Percentiles rank a stretch among this genome's conserved stretches.
These are phyloP conservation scores for Gnomoniopsis smithogilvyi DNA, from an alignment of 2,329 filamentous ascomycete genomes.

Conservation along the genomic window DNA sequence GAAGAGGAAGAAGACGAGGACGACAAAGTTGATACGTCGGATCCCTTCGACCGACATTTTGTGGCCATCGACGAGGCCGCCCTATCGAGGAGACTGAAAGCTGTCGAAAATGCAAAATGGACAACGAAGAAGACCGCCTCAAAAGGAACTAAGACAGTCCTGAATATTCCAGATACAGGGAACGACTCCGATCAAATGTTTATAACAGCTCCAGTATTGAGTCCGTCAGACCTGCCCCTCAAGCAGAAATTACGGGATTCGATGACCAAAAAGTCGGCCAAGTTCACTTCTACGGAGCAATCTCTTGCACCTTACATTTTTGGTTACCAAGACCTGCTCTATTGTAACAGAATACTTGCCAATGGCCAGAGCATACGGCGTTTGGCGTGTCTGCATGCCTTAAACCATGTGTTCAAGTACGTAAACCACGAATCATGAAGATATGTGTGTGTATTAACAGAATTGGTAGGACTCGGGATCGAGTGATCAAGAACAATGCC, in stretches of 20 bases:
- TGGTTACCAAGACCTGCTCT: conserved; percentile 77
- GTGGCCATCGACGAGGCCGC: conserved; percentile 61
- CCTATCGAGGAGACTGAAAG: conserved; percentile 51
- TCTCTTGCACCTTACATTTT: conserved; percentile 71
- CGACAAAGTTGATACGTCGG: conserved; percentile 39
- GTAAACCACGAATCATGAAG: conserved; percentile 22
- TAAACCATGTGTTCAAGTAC: conserved; percentile 90
- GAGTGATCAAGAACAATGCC: conserved; percentile 88
- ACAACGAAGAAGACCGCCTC: conserved; percentile 42
- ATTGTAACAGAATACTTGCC: conserved; percentile 65
- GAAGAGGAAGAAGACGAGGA: conserved; percentile 38
- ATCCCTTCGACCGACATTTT: conserved; percentile 83
- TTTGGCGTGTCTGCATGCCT: conserved; percentile 73
- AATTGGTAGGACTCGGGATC: conserved; percentile 69
- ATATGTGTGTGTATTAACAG: neutral
- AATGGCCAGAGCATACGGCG: conserved; percentile 70
- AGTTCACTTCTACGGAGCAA: conserved; percentile 61
- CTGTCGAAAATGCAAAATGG: conserved; percentile 50
- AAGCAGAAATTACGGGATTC: conserved; percentile 66
- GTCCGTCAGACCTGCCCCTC: conserved; percentile 52
- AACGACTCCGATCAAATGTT: conserved; percentile 27
- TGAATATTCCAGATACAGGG: conserved; percentile 42
- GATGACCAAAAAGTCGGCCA: conserved; percentile 49
- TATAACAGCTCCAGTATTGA: conserved; percentile 33
- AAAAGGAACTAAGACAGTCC: conserved; percentile 45